Base-by-base conservation (phyloP, 768 basidiomycete species). In the Pulveroboletus sp. region DNA sequence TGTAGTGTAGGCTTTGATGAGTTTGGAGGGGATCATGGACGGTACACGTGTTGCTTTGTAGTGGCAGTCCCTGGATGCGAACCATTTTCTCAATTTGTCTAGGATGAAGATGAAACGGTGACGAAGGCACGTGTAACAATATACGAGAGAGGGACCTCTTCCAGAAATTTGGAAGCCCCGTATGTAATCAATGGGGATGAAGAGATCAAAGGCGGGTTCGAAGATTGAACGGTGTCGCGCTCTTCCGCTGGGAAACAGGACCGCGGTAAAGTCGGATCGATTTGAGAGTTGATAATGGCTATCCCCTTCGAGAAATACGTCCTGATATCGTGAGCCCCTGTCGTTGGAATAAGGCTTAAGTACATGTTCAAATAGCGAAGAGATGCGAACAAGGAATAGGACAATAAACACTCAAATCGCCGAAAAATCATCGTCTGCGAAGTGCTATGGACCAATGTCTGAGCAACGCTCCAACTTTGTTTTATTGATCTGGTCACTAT, bases 251-350 rank as follows among this genome's bases (percentile, higher is more conserved):
- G 39, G 47, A 47, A 45, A 39, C 30, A 22, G 38, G 48, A 26
- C 44, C 46, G 45, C 63, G 62, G 53, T 47, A 43, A 47, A 4
- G 52, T 56, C 62, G 63, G 62, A 64, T 56, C 46, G 50, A 58
- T 62, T 35, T 47, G 29, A 23, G 14, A 35, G 35, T 26, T n/a
- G 31, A 55, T 35, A 23, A 46, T 47, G 43, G 42, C 20, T 44
- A 53, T 43, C 60, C 43, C 51, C 48, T n/a, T 51, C 36, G 5
- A 48, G 51, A 35, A 35, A 42, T 13, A 10, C 39, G 43, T 36
- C 35, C 16, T 54, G 58, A 57, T 55, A 55, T 54, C 53, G 32
- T 10, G 26, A n/a, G 17, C 3, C 6, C 40, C 49, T 45, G 42
- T 36, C 36, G 46, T 31, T 40, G 31, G 46, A 31, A 34, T 13